Evolutionary conservation across 306 rosid species (phyloP), one percentile per base, ranked within the genome.

Genomic region (Calophaca sinica): DNA sequence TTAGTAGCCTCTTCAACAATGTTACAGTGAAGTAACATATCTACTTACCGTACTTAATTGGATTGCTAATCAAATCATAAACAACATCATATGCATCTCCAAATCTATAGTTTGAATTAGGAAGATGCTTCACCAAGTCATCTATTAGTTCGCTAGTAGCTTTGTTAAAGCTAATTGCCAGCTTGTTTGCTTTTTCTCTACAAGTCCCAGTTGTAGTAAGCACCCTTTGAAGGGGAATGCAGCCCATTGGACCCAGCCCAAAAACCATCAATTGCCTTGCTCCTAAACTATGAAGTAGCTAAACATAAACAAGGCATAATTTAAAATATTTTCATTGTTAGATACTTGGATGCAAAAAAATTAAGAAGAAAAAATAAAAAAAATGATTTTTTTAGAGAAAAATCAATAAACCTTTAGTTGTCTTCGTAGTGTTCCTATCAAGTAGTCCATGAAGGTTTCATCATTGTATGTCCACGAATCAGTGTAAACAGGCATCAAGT

Each of bases 401-500:
- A 75, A 5, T 7, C 36, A 70, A 32, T 38, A 84, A 69, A 90
- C 98, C 93, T 77, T 68, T 11, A 94, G 85, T 73, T 94, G 96
- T 52, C 41, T 83, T 51, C 70, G 2, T 2, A 94, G 86, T 13
- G 99, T 94, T 69, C 88, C 93, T 75, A 63, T 85, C 42, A 94
- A 76, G 86, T 94, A 92, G 3, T 80, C 86, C 53, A 94, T 28
- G 77, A 90, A 92, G 10, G 82, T 81, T 31, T 86, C 74, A 79
- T 94, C 99, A 15, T 94, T 92, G 86, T 94, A 92, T 52, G 74
- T 90, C 98, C 97, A 94, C 3, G 99, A 90, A 78, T 94, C 99
- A 0, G 50, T 36, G 52, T 92, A 94, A 79, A 87, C 86, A n/a
- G 99, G 96, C 98, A 89, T 92, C 74, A 94, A 82, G 87, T 89